These are phyloP conservation scores for Nigrospora osmanthi DNA, from an alignment of 2,329 filamentous ascomycete genomes.

Conservation along the genomic window DNA sequence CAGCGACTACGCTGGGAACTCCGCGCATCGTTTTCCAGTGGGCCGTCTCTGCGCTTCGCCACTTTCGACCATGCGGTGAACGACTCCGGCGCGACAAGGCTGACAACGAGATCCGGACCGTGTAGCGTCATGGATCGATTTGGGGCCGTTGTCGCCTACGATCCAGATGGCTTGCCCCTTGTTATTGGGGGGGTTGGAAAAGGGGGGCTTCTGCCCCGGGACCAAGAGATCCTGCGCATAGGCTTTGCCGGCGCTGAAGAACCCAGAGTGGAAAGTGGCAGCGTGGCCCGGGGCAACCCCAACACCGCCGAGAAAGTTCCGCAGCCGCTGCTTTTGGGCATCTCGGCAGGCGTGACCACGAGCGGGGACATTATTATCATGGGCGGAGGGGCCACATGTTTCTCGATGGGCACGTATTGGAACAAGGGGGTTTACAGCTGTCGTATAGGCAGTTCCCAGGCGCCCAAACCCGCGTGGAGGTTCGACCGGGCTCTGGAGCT, in stretches of 20 bases:
- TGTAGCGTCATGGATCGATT: slow-evolving; percentile 26
- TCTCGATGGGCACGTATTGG: slow-evolving; percentile 86
- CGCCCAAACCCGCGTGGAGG: too few species aligned
- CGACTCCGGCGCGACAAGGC: too few species aligned
- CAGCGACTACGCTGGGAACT: slow-evolving; percentile 61
- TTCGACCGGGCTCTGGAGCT: too few species aligned
- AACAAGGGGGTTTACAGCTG: slow-evolving; percentile 43
- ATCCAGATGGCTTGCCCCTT: slow-evolving; percentile 15
- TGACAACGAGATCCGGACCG: background rate
- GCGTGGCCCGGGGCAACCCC: background rate
- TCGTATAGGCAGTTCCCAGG: too few species aligned
- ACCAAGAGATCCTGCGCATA: slow-evolving; percentile 44
- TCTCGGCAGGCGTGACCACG: slow-evolving; percentile 42
- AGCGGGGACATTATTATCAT: slow-evolving; percentile 50
- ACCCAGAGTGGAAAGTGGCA: background rate
- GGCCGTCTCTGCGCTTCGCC: slow-evolving; percentile 18
- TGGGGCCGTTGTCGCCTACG: slow-evolving; percentile 29
- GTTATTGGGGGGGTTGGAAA: slow-evolving; percentile 36
- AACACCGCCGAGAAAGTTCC: slow-evolving; percentile 4
- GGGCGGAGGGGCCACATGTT: slow-evolving; percentile 81
- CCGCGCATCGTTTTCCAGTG: slow-evolving; percentile 9
- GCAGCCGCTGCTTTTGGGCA: slow-evolving; percentile 65
- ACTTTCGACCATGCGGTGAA: too few species aligned
- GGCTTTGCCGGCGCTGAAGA: slow-evolving; percentile 14
- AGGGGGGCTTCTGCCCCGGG: slow-evolving; percentile 30